Conservation (phyloP, 208 protist species). For the Acanthamoeba castellanii region DNA sequence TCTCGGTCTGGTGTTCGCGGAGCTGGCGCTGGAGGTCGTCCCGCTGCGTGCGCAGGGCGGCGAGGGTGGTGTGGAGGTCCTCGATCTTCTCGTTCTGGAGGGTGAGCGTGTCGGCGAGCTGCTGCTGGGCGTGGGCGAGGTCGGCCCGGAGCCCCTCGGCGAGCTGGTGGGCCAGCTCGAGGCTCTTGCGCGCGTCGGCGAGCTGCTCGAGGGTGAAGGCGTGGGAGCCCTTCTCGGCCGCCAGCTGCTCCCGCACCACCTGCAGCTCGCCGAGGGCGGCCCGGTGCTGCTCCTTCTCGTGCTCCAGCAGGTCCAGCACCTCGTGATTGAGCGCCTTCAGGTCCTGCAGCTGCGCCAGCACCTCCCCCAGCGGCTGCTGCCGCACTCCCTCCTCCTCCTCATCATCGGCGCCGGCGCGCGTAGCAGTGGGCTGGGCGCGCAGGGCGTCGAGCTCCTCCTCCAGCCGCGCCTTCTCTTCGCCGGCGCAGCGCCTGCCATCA, state of each 20-base stretch:
- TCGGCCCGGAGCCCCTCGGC: not conserved
- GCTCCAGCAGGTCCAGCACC: conserved; percentile 27
- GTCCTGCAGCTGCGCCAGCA: conserved; percentile 2
- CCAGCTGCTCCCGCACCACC: not conserved
- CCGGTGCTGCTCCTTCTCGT: conserved; percentile 4
- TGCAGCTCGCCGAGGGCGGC: not conserved
- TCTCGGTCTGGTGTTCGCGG: not conserved
- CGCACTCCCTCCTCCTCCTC: not conserved
- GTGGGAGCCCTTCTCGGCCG: conserved; percentile 47
- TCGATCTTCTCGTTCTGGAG: conserved; percentile 20
- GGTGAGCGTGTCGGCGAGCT: conserved; percentile 23
- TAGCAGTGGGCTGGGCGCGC: not conserved
- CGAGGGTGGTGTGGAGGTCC: not conserved
- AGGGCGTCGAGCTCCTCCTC: not conserved
- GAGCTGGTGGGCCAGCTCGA: not conserved
- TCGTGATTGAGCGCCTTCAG: conserved; percentile 50
- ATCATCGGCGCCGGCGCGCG: not conserved
- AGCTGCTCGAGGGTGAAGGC: conserved; percentile 48
- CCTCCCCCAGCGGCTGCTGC: not conserved
- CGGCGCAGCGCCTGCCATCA: not conserved
- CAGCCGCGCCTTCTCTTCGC: not conserved
- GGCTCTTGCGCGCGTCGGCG: not conserved
- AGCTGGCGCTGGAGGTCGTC: not conserved
- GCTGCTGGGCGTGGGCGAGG: not conserved
- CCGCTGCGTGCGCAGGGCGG: not conserved